Conservation (phyloP, 2,329 filamentous ascomycete genomes). For the Plenodomus lindquistii region DNA sequence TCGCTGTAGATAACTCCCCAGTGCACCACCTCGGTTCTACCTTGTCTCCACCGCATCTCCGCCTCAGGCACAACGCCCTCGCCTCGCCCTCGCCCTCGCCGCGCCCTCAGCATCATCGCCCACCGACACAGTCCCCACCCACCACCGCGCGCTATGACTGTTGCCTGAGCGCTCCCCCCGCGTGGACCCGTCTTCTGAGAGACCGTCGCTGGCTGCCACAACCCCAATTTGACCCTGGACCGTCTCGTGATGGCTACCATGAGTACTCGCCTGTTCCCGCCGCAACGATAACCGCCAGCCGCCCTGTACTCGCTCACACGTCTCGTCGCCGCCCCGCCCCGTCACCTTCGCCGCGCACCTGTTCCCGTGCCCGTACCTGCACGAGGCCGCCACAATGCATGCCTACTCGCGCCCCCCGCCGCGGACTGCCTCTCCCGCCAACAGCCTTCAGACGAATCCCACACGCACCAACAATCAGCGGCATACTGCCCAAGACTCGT, state of each 20-base stretch:
- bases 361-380: constrained; percentile 23
- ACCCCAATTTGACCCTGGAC: constrained; percentile 27
- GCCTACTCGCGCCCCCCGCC: constrained; percentile 76
- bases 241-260: constrained; percentile 46
- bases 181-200: constrained; percentile 38
- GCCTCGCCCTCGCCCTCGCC: constrained; percentile 2
- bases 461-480: constrained; percentile 72
- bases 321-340: constrained; percentile 11
- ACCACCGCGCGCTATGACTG: constrained; percentile 32
- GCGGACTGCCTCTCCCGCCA: constrained; percentile 72
- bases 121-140: constrained; percentile 21
- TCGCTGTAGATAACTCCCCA: too few relatives aligned
- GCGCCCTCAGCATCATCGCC: constrained; percentile 14
- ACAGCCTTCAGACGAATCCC: constrained; percentile 72
- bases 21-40: not conserved
- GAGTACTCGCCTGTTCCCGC: constrained; percentile 37
- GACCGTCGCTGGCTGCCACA: constrained; percentile 27
- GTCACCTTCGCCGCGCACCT: constrained; percentile 7
- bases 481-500: constrained; percentile 61
- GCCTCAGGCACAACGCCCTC: constrained; percentile 11
- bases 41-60: constrained; percentile 1
- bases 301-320: constrained; percentile 7
- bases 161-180: constrained; percentile 40
- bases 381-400: constrained; percentile 67
- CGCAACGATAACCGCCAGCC: constrained; percentile 33